Evolutionary conservation across 2,329 filamentous ascomycete genomes (phyloP).

Genomic region (Grosmannia huntii): DNA sequence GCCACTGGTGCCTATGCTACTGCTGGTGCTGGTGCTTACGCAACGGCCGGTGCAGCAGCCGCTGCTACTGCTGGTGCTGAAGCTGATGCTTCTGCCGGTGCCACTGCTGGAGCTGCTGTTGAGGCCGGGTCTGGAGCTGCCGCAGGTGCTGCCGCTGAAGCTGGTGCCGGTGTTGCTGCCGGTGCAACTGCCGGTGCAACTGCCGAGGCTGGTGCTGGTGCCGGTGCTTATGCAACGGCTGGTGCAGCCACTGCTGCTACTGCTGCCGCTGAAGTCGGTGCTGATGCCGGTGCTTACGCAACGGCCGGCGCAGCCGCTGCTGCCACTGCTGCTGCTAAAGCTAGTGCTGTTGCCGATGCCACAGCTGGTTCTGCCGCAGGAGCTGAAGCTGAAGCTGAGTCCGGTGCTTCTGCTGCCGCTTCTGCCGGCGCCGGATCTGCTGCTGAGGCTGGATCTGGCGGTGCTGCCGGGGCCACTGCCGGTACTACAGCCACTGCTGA

Average conservation of each 20-base stretch:
- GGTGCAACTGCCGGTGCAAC: not conserved
- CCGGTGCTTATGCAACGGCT: not conserved
- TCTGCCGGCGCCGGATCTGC: not conserved
- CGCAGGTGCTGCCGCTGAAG: not conserved
- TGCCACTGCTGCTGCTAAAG: not conserved
- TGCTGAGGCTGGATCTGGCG: not conserved
- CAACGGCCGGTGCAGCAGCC: not conserved
- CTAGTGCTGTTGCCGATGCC: not conserved
- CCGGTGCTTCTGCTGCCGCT: not conserved
- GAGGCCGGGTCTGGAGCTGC: not conserved
- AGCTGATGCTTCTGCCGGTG: not conserved
- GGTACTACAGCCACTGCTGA: not conserved
- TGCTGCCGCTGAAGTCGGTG: not conserved
- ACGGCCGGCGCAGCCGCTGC: not conserved
- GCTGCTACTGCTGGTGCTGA: not conserved
- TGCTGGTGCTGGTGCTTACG: not conserved
- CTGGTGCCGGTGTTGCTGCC: not conserved
- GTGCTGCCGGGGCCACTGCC: not conserved
- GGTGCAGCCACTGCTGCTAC: not conserved
- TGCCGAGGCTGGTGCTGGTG: not conserved
- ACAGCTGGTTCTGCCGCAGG: not conserved
- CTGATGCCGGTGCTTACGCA: not conserved
- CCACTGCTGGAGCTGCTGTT: not conserved
- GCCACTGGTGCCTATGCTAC: not conserved
- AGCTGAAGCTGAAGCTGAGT: not conserved